These are phyloP conservation scores for Haematococcus lacustris DNA, from an alignment of 139 green algal genomes.

Conservation along the genomic window DNA sequence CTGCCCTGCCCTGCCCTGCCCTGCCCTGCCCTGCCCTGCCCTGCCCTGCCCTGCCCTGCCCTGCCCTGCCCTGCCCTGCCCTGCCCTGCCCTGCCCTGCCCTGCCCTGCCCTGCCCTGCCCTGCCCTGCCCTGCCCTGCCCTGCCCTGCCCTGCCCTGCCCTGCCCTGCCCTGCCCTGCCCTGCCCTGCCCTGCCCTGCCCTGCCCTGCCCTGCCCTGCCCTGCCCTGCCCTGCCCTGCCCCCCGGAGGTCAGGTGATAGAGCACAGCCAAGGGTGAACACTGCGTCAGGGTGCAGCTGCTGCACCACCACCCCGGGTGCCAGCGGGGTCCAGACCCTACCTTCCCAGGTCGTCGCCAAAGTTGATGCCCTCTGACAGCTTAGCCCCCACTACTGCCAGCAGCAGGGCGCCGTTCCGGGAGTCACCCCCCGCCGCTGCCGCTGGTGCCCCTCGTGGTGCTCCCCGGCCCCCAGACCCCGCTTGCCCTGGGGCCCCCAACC, in stretches of 20 bases:
- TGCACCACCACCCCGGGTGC: too few species aligned
- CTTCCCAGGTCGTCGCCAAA: slow-evolving; percentile 92
- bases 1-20: too few species aligned
- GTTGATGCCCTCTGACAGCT: slow-evolving; percentile 97
- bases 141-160: not conserved
- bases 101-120: too few species aligned
- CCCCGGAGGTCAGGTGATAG: not conserved
- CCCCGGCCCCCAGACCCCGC: slow-evolving; percentile 59
- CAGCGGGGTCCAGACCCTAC: slow-evolving; percentile 26
- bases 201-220: not conserved
- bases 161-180: not conserved
- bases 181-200: not conserved
- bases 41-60: too few species aligned
- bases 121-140: too few species aligned
- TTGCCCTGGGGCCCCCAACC: not conserved
- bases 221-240: not conserved
- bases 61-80: too few species aligned
- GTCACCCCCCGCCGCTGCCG: slow-evolving; percentile 62
- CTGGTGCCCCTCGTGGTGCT: not conserved
- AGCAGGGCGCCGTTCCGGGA: too few species aligned
- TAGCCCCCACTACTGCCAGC: slow-evolving; percentile 89
- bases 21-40: too few species aligned
- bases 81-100: too few species aligned
- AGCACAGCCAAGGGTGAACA: not conserved
- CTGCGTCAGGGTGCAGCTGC: too few species aligned